These are phyloP conservation scores for Rhodotorula toruloides DNA, from an alignment of 768 basidiomycete genomes.

Conservation along the genomic window DNA sequence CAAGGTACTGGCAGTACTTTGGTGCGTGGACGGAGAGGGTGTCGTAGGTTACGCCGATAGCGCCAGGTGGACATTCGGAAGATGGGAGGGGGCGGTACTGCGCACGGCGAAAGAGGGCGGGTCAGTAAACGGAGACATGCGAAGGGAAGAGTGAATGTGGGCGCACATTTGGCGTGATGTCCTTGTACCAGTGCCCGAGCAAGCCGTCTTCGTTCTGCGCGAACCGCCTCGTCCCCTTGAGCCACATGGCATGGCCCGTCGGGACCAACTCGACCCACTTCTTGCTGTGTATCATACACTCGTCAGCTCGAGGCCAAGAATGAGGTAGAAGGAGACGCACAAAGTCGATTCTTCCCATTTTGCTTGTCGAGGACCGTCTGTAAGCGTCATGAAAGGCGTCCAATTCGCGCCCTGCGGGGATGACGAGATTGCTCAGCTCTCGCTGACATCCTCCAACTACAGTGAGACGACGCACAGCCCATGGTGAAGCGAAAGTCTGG, in stretches of 20 bases:
- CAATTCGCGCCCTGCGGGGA: constrained; percentile 45
- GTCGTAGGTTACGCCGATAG: constrained; percentile 51
- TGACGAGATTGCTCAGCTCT: not conserved
- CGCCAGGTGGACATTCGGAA: constrained; percentile 9
- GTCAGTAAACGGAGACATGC: not conserved
- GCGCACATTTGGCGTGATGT: constrained; percentile 17
- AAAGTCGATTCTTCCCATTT: constrained; percentile 28
- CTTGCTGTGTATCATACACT: not conserved
- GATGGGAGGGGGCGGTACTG: constrained; percentile 14
- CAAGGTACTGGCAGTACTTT: constrained; percentile 55
- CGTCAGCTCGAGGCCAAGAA: not conserved
- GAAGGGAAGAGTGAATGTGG: no score
- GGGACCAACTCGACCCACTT: constrained; percentile 18
- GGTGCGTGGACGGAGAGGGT: constrained; percentile 56
- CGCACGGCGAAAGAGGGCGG: not conserved
- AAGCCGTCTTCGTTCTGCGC: not conserved
- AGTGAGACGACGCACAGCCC: constrained; percentile 44
- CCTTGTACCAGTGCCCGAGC: constrained; percentile 32
- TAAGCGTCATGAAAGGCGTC: constrained; percentile 41
- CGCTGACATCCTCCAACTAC: not conserved
- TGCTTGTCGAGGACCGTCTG: constrained; percentile 26
- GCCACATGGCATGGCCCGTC: constrained; percentile 4
- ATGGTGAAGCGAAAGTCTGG: constrained; percentile 46
- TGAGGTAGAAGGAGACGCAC: constrained; percentile 1
- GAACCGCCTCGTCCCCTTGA: constrained; percentile 22